Base-by-base conservation (phyloP, 129 eudicot species). In the Tanacetum coccineum region DNA sequence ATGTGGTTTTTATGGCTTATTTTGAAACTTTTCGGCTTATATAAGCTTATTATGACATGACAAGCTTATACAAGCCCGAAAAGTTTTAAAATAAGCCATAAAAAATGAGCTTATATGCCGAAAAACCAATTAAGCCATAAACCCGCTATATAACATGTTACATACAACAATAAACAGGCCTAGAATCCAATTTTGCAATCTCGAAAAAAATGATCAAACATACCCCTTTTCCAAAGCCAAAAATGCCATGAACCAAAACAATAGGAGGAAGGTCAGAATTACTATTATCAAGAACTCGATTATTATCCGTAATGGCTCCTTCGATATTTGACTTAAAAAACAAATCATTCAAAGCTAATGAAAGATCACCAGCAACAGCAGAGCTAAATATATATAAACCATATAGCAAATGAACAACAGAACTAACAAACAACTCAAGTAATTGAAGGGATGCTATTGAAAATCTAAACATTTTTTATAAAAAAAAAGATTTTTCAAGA, bases 211-310 rank as follows among this genome's bases (percentile, higher is more conserved):
- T 22, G 25, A 22, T 22, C 25, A 22, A 22, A 22, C 25, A 22
- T 82, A 88, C 96, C 95, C 98, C 98, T 88, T 93, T 90, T 13
- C 98, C 98, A 77, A 93, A 93, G 13, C 98, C 98, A 72, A 93
- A 93, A n/a, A 88, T 93, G 12, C 98, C 96, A 84, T 93, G 96
- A 79, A 88, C 96, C 75, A 93, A 53, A 0, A 92, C 98, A 82
- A 92, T 92, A 64, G 98, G 98, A 44, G 98, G 98, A 76, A 92
- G 61, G 82, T 88, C 91, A 42, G 61, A 40, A 65, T 80, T 81
- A 45, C 6, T 7, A 30, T 6, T 4, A 30, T 36, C 7, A 36
- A 36, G 42, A 78, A 56, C 11, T 40, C 62, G 7, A 28, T 40
- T 17, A 20, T 71, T 81, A 50, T 69, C 76, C 54, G 70, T 70